Base-by-base conservation (phyloP, 2,329 filamentous ascomycete genomes). In the Xenosphaeropsis pyriputrescens region DNA sequence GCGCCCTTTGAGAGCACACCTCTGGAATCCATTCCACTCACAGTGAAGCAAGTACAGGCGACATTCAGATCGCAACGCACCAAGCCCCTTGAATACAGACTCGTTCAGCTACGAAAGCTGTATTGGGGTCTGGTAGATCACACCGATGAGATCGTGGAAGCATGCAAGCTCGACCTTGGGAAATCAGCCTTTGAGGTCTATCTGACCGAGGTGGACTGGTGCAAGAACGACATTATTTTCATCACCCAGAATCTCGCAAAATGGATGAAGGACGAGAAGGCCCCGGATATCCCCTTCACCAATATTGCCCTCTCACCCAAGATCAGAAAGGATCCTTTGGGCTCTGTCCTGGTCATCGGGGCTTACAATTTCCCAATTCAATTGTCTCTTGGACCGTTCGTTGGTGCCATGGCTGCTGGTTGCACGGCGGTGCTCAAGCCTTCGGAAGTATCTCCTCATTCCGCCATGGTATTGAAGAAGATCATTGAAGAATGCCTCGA, bases 331-430 rank as follows among this genome's bases (percentile, higher is more conserved):
- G 89, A 96, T 53, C 91, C 91, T 1, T 59, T 95, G 40, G 91
- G 91, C 29, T 66, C 76, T 31, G 75, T 85, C 9, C 66, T 96
- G 49, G 75, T 95, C 51, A 93, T 96, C 53, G 85, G 86, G 40
- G 77, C 91, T 32, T 96, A 85, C 72, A 98, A 98, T 66, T 94
- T 88, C 58, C 91, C 91, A 37, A 65, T 94, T 56, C 79, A 88
- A 60, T 69, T 96, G 32, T 75, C 77, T 29, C 56, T 96, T 31
- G 71, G 74, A 1, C 86, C 89, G 2, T 59, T 93, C 43, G 72
- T 94, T 44, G 91, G 89, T 41, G 91, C 89, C 51, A 94, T 98
- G 50, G 77, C 84, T 32, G 89, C 85, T 7, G 91, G 91, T 37
- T 95, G 91, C 59, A 89, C 88, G 5, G 85, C 79, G 34, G 65